Evolutionary conservation across 1,284 basidiomycete genomes (phyloP).

Genomic region (Meripilus lineatus): DNA sequence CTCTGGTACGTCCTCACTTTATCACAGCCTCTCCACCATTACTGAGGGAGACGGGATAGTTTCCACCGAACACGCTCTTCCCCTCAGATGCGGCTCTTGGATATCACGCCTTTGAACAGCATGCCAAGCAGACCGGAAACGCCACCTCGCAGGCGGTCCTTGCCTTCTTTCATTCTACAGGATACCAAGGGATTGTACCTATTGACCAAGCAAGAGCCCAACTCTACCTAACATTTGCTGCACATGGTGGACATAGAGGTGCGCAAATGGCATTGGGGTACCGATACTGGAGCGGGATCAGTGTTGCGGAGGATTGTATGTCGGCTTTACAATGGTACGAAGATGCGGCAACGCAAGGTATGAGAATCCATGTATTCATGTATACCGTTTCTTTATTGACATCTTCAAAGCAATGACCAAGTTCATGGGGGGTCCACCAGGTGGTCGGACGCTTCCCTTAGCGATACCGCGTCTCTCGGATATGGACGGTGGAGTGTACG

Average conservation of each 20-base stretch:
- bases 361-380: slow-evolving; percentile 13
- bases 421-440: slow-evolving; percentile 85
- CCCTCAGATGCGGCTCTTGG: slow-evolving; percentile 54
- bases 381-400: slow-evolving; percentile 6
- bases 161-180: slow-evolving; percentile 86
- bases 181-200: slow-evolving; percentile 69
- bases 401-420: slow-evolving; percentile 54
- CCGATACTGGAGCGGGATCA: slow-evolving; percentile 94
- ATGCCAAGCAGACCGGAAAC: slow-evolving; percentile 68
- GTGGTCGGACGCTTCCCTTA: slow-evolving; percentile 83
- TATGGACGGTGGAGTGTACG: slow-evolving; percentile 86
- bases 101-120: slow-evolving; percentile 52
- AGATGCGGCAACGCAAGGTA: slow-evolving; percentile 78
- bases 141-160: slow-evolving; percentile 81
- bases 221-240: slow-evolving; percentile 91
- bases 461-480: slow-evolving; percentile 86
- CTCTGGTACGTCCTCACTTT: slow-evolving; percentile 49
- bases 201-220: slow-evolving; percentile 75
- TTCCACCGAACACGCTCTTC: slow-evolving; percentile 66
- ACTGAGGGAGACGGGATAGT: slow-evolving; percentile 34
- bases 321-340: slow-evolving; percentile 85
- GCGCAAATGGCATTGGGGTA: slow-evolving; percentile 94
- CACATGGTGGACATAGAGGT: slow-evolving; percentile 79
- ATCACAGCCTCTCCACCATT: background rate
- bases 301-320: slow-evolving; percentile 81